Conservation (phyloP, 805 yeast species). For the Metschnikowia dekortorum region DNA sequence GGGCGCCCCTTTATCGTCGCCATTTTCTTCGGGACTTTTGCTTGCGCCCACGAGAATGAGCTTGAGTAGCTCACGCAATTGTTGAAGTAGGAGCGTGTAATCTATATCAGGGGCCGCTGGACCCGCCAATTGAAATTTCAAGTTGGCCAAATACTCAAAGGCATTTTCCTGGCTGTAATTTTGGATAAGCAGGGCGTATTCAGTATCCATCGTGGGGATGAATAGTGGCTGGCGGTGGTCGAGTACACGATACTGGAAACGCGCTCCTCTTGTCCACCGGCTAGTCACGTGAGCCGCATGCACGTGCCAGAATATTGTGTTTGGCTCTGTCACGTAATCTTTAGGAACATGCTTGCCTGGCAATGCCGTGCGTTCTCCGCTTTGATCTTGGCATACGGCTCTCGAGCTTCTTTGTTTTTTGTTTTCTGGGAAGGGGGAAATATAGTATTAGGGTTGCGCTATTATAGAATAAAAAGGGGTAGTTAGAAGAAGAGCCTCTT, state of each 20-base stretch:
- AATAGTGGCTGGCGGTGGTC: background rate
- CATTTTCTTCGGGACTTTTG: background rate
- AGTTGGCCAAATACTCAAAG: slow-evolving; percentile 19
- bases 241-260: background rate
- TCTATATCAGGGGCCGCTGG: slow-evolving; percentile 10
- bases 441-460: too few relatives aligned
- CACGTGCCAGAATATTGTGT: background rate
- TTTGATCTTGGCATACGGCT: too few relatives aligned
- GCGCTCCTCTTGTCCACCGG: background rate
- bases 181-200: slow-evolving; percentile 2
- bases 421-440: too few relatives aligned
- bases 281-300: background rate
- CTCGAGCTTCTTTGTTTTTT: too few relatives aligned
- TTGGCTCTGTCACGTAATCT: background rate
- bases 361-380: too few relatives aligned
- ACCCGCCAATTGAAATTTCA: slow-evolving; percentile 17
- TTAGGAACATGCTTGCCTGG: too few relatives aligned
- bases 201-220: slow-evolving; percentile 7
- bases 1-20: background rate
- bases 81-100: slow-evolving; percentile 15
- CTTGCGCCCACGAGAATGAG: slow-evolving; percentile 4
- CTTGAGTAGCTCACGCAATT: slow-evolving; percentile 25
- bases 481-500: background rate
- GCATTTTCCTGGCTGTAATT: slow-evolving; percentile 17
- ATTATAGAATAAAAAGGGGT: background rate